Base-by-base conservation (phyloP, 2,329 filamentous ascomycete species). In the Clonostachys rosea region DNA sequence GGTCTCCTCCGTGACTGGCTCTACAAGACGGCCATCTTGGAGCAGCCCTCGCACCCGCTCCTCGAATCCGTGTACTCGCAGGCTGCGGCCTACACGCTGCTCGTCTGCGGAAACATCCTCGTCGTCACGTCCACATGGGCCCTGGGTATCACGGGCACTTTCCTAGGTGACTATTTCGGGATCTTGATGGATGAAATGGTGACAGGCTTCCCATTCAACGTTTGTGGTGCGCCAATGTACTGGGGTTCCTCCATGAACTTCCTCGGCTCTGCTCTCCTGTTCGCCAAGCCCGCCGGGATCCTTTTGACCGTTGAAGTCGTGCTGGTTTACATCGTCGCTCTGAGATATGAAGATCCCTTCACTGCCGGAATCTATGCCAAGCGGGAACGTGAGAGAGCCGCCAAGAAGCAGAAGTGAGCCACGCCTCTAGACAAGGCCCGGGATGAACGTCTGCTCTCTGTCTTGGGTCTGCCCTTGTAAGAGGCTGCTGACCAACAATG, bases 121-220 rank as follows among this genome's bases (percentile, higher is more conserved):
- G 94, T 99, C 44, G 59, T 97, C 44, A 86, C 86, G 34, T 94
- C 88, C 51, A 97, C 95, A 70, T 96, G 84, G 83, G 87, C 85
- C 34, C 83, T 99, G 39, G 94, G 94, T 49, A 83, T 99, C 60
- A 96, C 91, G 1, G 94, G 94, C 52, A 99, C 94, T 36, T 99
- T 96, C 65, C 76, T 99, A 35, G 94, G 94, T 57, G 94, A 99
- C 74, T 99, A 99, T 76, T 99, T 97, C 64, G 94, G 94, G 57
- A 96, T 97, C 65, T 77, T 99, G 55, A 95, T 96, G 91, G 92
- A 97, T 64, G 74, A 86, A 56, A 92, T 92, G 59, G 91, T 99
- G 45, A 95, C 91, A 12, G 87, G 89, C 13, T 99, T 99, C 65
- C 94, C 94, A 3, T 99, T 99, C 78, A 97, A 88, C 68, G 79